Conservation (phyloP, 1,284 basidiomycete species). For the Pseudozyma hubeiensis region DNA sequence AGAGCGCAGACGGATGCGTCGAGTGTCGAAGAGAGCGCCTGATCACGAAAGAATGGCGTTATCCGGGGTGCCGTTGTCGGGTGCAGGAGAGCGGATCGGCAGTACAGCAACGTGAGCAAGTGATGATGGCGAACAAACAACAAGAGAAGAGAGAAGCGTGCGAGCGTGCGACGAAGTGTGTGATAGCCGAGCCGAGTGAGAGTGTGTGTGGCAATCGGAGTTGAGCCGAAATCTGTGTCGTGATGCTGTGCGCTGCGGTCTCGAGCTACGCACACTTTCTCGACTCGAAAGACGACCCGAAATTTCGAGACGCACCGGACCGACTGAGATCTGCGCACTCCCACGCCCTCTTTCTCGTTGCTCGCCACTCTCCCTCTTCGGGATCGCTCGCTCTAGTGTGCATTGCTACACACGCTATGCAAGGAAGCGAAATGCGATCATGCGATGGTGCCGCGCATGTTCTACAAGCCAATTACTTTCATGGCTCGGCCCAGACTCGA, state of each 20-base stretch:
- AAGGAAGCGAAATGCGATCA: not conserved
- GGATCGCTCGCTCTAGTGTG: no score
- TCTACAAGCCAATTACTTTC: not conserved
- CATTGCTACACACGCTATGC: no score
- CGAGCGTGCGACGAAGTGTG: not conserved
- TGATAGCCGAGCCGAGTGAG: not conserved
- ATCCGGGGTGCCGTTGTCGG: constrained; percentile 22
- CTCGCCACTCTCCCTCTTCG: not conserved
- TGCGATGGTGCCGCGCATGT: constrained; percentile 5
- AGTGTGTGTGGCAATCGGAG: not conserved
- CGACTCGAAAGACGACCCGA: no score
- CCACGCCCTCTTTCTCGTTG: not conserved
- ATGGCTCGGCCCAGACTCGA: no score
- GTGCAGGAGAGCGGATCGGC: constrained; percentile 1
- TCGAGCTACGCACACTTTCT: no score
- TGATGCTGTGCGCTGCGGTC: not conserved
- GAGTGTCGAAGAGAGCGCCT: not conserved
- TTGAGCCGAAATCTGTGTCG: not conserved
- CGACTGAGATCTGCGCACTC: no score
- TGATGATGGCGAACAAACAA: constrained; percentile 7
- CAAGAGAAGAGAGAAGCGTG: not conserved
- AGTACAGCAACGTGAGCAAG: constrained; percentile 2
- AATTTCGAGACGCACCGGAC: no score
- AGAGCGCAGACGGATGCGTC: constrained; percentile 18
- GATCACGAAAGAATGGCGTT: constrained; percentile 47